Percentiles rank a stretch among this genome's conserved stretches.
Conservation (phyloP, 345 rosid species). For the Sonneratia alba region DNA sequence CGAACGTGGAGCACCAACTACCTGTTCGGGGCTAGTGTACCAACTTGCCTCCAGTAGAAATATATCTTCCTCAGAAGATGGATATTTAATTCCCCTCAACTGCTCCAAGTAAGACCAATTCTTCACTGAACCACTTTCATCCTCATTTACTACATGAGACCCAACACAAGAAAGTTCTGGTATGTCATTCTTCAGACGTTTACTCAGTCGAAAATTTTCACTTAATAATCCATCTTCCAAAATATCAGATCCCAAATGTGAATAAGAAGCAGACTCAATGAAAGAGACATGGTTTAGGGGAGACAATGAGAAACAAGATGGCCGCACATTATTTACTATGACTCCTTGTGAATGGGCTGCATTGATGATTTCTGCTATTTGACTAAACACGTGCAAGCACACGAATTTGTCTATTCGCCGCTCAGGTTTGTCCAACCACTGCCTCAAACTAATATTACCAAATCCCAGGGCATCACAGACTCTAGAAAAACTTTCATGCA, state of each 20-base stretch:
- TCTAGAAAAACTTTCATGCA: constrained; percentile 25
- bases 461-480: constrained; percentile 41
- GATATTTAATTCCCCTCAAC: constrained; percentile 38
- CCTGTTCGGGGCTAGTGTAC: constrained; percentile 90
- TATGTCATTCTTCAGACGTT: constrained; percentile 24
- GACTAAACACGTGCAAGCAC: constrained; percentile 87
- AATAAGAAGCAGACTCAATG: constrained; percentile 85
- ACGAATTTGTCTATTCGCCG: constrained; percentile 63
- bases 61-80: constrained; percentile 1
- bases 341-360: constrained; percentile 81
- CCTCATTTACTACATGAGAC: constrained; percentile 31
- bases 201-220: constrained; percentile 25
- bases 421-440: constrained; percentile 82
- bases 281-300: constrained; percentile 82
- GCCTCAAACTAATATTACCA: constrained; percentile 86
- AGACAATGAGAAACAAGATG: constrained; percentile 90
- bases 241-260: constrained; percentile 85
- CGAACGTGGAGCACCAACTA: constrained; percentile 40
- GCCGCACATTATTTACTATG: constrained; percentile 74
- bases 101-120: constrained; percentile 25
- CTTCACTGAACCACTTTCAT: constrained; percentile 19
- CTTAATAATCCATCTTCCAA: constrained; percentile 49
- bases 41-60: constrained; percentile 64
- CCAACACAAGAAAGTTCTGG: constrained; percentile 52
- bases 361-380: constrained; percentile 73